Percentiles rank a stretch among this genome's conserved stretches.
Evolutionary conservation across 1,139 yeast genomes (phyloP).

Genomic region (Candida smagusa): DNA sequence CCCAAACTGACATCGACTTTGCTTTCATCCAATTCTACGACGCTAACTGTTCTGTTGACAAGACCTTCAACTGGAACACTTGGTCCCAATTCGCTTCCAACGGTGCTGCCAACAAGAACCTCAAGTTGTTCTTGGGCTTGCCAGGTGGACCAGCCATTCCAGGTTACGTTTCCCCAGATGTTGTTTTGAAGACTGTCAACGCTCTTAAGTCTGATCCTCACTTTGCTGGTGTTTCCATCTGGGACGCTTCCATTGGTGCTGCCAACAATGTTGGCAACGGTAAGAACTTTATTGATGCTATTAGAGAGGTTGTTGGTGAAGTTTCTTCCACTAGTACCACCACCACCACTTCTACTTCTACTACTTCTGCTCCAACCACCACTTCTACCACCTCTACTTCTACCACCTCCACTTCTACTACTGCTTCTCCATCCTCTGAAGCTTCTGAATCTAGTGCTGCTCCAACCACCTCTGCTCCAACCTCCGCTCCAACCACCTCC

Average conservation of each 20-base stretch:
- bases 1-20: constrained; percentile 12
- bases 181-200: constrained; percentile 13
- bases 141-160: constrained; percentile 14
- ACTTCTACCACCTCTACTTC: constrained; percentile 2
- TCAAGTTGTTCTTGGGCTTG: constrained; percentile 15
- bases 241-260: constrained; percentile 25
- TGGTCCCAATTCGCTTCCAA: constrained; percentile 14
- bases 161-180: constrained; percentile 16
- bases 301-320: neutral
- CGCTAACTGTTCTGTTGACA: constrained; percentile 15
- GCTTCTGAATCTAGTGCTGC: constrained; percentile 5
- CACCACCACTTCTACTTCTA: neutral
- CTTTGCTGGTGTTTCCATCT: constrained; percentile 26
- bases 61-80: constrained; percentile 15
- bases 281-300: constrained; percentile 2
- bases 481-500: neutral
- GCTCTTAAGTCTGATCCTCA: constrained; percentile 8
- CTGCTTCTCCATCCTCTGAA: no score
- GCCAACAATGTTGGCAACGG: neutral
- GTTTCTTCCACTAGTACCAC: neutral
- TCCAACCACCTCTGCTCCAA: constrained; percentile 9
- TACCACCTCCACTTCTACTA: neutral
- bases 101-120: constrained; percentile 12
- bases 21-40: constrained; percentile 20
- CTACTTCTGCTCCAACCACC: constrained; percentile 3